Base-by-base conservation (phyloP, 768 basidiomycete species). In the Tylopilus rubrobrunneus region DNA sequence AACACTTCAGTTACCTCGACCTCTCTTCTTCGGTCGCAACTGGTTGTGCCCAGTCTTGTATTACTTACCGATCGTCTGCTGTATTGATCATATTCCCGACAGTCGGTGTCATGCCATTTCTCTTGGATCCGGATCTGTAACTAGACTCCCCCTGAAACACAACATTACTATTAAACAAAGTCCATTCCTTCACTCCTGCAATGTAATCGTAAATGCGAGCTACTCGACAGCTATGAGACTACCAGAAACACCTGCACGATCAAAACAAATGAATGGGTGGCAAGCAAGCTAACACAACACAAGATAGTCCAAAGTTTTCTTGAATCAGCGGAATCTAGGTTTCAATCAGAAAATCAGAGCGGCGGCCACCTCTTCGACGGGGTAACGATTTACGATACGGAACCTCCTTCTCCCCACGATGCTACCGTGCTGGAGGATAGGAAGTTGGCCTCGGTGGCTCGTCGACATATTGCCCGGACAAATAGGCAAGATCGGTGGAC, bases 31-130 rank as follows among this genome's bases (percentile, higher is more conserved):
- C 40, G 25, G 51, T 48, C 21, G 52, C 27, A 45, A 36, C 49
- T 49, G 44, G 51, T 55, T 52, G 56, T 53, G 25, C 48, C 51
- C 49, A 56, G 52, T 62, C 45, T 52, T 69, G 62, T 65, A 67
- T 63, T 53, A 53, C 57, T 59, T 59, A 59, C 56, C 53, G 40
- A 53, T 52, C 51, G 57, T 56, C 55, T 49, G 56, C 48, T 62
- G 52, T 63, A 53, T 55, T 55, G 49, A 56, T 55, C 55, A 27
- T 53, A 56, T 52, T 65, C 39, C 48, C 46, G 47, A 51, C 48
- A 25, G 39, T 48, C 43, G 23, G 44, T 43, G 53, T 48, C 50
- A 29, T 56, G n/a, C 40, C 42, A 28, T 56, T 43, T 40, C 29
- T 27, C 48, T 37, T 42, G 42, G 42, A 52, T 47, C 39, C 19